Evolutionary conservation across 805 yeast genomes (phyloP), one percentile per base, ranked within the genome.

Genomic region (Myxozyma melibiosi): DNA sequence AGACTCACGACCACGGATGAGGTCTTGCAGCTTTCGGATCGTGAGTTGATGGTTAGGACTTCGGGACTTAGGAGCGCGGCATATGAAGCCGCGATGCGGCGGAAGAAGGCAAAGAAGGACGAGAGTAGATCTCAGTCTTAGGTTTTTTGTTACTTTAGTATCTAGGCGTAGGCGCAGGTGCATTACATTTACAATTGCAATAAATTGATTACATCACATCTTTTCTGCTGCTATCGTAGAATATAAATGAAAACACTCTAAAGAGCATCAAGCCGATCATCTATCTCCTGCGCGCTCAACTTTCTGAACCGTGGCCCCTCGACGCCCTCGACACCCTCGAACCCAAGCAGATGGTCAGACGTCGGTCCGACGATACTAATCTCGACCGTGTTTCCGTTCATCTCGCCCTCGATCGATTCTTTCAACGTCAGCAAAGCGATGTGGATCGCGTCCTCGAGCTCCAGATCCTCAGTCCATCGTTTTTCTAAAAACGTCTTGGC

Each of bases 401-500:
- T 88, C 70, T 94, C 99, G 55, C 99, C 99, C 73, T 94, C 99
- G 50, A 94, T 92, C 25, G 96, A 84, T 74, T 94, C 99, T 73
- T 94, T 94, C 71, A 94, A 79, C 3, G 99, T 94, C 67, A 94
- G 77, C 45, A 94, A 78, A 0, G 98, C 97, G 70, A 92, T 94
- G 73, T 94, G 98, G 64, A 94, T 89, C 49, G 98, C 99, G 72
- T 94, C 99, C 75, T 94, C 99, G 62, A 94, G 79, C 76, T 94
- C 99, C 70, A 94, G 78, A 73, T 94, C 96, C 64, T 90, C 96
- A 71, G 91, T 92, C 97, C 98, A 94, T 75, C 99, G 85, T 76
- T 94, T 94, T 73, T 94, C 99, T 70, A 94, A 76, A 68, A 94
- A 94, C 1, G 98, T 92, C 78, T 95, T 94, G 34, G 98, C 99